phyloP scores from a whole-genome alignment of 768 basidiomycete genomes.

The Panaeolus papilionaceus region DNA sequence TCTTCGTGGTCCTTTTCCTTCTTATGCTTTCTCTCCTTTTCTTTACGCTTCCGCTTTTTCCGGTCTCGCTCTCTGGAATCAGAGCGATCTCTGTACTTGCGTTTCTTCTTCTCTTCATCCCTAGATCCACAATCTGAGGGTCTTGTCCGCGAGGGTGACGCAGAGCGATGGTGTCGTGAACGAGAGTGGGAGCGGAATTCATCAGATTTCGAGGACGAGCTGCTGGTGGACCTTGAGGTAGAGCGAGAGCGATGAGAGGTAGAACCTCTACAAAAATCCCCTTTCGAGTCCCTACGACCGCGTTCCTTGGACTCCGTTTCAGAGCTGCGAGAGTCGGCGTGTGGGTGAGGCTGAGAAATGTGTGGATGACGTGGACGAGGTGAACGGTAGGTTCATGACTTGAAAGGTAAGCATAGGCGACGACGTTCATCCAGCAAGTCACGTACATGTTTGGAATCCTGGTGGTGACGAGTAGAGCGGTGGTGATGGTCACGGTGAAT shows the following conservation, averaged over 20 bases:
- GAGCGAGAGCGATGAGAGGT: background rate
- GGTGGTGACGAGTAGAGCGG: background rate
- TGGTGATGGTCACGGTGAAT: background rate
- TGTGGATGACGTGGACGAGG: background rate
- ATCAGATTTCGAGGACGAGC: background rate
- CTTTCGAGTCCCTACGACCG: background rate
- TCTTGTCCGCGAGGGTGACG: background rate
- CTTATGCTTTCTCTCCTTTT: constrained; percentile 36
- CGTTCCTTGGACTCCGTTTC: background rate
- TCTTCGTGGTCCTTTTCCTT: constrained; percentile 46
- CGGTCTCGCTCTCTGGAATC: constrained; percentile 34
- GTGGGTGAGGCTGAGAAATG: background rate
- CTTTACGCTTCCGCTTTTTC: constrained; percentile 44
- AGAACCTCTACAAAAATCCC: background rate
- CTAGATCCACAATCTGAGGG: background rate
- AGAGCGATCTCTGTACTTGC: constrained; percentile 27
- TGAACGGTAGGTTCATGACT: background rate
- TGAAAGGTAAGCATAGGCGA: background rate
- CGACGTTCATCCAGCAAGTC: background rate
- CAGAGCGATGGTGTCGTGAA: background rate
- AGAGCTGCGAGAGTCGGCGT: background rate
- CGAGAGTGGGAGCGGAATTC: background rate
- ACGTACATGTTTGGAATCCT: background rate
- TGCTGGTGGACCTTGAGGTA: background rate
- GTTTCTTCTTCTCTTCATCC: constrained; percentile 17